phyloP scores from a whole-genome alignment of 2,329 filamentous ascomycete genomes.

The Cladorrhinum sp. region DNA sequence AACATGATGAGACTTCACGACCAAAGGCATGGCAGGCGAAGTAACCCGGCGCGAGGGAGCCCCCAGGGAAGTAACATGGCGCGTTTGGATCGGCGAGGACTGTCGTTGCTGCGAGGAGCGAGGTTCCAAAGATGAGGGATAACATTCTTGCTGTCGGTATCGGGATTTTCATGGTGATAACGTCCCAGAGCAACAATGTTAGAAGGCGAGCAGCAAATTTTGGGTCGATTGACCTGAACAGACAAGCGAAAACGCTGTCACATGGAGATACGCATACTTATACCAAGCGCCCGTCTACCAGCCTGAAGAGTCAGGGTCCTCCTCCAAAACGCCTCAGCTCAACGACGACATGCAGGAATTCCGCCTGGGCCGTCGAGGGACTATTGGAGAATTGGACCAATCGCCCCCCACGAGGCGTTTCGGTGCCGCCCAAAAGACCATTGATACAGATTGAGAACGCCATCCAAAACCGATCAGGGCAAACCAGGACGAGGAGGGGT shows the following conservation, averaged over 20 bases:
- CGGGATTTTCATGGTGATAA: neutral
- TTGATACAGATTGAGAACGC: neutral
- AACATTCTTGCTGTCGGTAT: neutral
- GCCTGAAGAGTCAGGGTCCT: neutral
- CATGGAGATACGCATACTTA: neutral
- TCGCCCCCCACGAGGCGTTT: neutral
- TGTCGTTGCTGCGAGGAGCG: neutral
- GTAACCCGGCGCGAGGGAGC: constrained; percentile 21
- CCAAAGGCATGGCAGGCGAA: constrained; percentile 22
- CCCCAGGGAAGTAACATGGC: constrained; percentile 26
- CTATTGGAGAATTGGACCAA: constrained; percentile 2
- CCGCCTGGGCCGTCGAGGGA: neutral
- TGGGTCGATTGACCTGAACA: neutral
- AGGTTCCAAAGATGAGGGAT: neutral
- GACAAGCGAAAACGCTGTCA: neutral
- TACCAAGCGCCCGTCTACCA: neutral
- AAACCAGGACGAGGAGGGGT: neutral
- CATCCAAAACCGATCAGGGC: neutral
- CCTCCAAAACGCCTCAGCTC: constrained; percentile 1
- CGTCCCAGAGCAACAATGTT: neutral
- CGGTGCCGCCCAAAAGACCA: neutral
- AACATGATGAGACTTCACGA: constrained; percentile 25
- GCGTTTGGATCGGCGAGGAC: constrained; percentile 11
- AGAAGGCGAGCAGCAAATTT: too few relatives aligned
- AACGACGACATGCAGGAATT: neutral